Base-by-base conservation (phyloP, 2,329 filamentous ascomycete species). In the Hirsutella minnesotensis region DNA sequence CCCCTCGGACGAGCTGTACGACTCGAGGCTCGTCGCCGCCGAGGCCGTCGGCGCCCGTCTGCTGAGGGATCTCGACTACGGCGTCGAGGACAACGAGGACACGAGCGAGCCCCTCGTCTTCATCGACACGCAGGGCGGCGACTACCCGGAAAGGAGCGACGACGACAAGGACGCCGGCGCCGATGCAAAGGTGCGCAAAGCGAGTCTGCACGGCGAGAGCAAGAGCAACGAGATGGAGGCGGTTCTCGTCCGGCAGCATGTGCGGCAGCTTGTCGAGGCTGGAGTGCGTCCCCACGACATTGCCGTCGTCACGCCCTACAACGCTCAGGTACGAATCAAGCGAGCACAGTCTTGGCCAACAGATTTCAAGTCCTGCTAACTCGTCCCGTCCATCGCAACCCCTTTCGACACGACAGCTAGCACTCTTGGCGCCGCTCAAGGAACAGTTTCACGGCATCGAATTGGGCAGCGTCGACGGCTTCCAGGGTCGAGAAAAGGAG, bases 401-500 rank as follows among this genome's bases (percentile, higher is more conserved):
- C 16, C n/a, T 34, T 34, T n/a, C 3, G 33, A 35, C 16, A 9
- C 24, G 33, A 41, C 42, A 94, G 77, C 74, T 95, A 30, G 82
- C 84, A 4, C 64, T 94, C 10, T 69, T 96, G 41, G 81, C 87
- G 31, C 72, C 83, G 50, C 72, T 98, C 40, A 92, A 90, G 57
- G 85, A 92, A 46, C 68, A 70, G 33, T 94, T 83, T 53, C 83
- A 84, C 0, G 87, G 83, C 12, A 79, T 98, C 40, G 92, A 98
- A 61, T 71, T 98, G n/a, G 92, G 92, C 29, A 95, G 87, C 54
- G 86, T 98, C 2, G 92, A 98, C 61, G 92, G 90, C 2, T 98
- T 98, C 59, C 92, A 98, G 62, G 92, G 92, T 29, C 79, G 92
- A 16, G 92, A 98, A 63, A 98, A 98, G 63, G 92, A 98, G 62